Percentiles rank a stretch among this genome's conserved stretches.
phyloP scores from a whole-genome alignment of 345 rosid genomes.

The Melaleuca quinquenervia region DNA sequence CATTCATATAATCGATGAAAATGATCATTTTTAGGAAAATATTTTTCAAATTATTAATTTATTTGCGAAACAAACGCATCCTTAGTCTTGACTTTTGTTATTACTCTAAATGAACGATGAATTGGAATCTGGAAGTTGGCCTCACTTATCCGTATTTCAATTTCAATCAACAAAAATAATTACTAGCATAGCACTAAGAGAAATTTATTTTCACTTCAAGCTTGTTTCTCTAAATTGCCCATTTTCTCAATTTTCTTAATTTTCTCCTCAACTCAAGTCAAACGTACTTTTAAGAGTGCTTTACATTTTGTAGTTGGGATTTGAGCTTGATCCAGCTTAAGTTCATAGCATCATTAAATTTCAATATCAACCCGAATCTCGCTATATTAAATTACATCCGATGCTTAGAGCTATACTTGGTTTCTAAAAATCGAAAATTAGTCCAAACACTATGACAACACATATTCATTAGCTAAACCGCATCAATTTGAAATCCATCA shows the following conservation, averaged over 20 bases:
- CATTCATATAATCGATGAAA: not conserved
- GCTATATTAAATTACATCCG: accelerated
- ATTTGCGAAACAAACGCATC: accelerated
- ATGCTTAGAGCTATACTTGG: not conserved
- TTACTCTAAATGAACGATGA: not conserved
- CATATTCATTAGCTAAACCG: not conserved
- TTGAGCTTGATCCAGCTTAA: not conserved
- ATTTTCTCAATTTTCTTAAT: not conserved
- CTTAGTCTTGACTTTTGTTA: not conserved
- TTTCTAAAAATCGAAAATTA: accelerated
- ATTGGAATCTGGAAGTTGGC: not conserved
- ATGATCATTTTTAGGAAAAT: accelerated
- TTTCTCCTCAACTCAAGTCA: not conserved
- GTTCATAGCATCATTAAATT: not conserved
- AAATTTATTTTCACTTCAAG: not conserved
- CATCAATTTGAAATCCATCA: not conserved
- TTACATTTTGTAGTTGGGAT: not conserved
- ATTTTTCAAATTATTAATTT: not conserved
- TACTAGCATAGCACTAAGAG: not conserved
- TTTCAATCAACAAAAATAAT: not conserved
- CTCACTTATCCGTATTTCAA: not conserved
- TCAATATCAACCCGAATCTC: accelerated
- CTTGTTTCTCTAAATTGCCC: not conserved
- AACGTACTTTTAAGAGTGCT: not conserved
- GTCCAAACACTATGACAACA: not conserved